Base-by-base conservation (phyloP, 2,329 filamentous ascomycete species). In the Rutstroemia sp. region DNA sequence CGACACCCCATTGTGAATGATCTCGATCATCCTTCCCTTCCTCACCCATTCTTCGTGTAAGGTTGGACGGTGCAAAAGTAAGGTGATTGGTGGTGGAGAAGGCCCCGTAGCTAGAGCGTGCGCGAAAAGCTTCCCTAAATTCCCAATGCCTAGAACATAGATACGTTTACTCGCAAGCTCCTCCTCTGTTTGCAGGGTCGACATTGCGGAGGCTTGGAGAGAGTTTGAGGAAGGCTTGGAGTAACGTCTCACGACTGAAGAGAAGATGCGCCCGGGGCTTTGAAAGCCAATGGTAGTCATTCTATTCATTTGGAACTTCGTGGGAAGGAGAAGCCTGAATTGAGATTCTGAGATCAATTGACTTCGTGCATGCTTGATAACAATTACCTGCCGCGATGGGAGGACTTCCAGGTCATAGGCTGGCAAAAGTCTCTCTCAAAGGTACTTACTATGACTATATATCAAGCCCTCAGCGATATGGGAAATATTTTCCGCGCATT, bases 131-230 rank as follows among this genome's bases (percentile, higher is more conserved):
- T 83, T 83, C 14, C 91, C 92, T 12, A 96, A 76, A 67, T 90
- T 95, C 38, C 92, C 92, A 10, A 88, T 69, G 10, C 92, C 92
- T 3, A 96, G 73, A 48, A 96, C 78, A 66, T 94, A 83, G 59
- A 95, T 85, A 37, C 27, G 45, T n/a, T 41, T 30, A 14, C 34
- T 27, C 4, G 48, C 21, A 23, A 21, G 39, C 39, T 42, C 16
- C 14, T 42, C 16, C 16, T 42, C 12, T 12, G 17, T 21, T 2
- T 44, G 17, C 41, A 4, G 17, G 21, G 10, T 19, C 16, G 41
- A 44, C 41, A 23, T 44, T 4, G 30, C 14, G 12, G 10, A 12
- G 30, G 10, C 9, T 34, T 12, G 9, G 12, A 34, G 10, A 34
- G 30, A 34, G 30, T 34, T 34, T 34, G 30, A 34, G 9, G 30